Percentiles rank a stretch among this genome's conserved stretches.
phyloP scores from a whole-genome alignment of 768 basidiomycete genomes.

The Tremella fuciformis region DNA sequence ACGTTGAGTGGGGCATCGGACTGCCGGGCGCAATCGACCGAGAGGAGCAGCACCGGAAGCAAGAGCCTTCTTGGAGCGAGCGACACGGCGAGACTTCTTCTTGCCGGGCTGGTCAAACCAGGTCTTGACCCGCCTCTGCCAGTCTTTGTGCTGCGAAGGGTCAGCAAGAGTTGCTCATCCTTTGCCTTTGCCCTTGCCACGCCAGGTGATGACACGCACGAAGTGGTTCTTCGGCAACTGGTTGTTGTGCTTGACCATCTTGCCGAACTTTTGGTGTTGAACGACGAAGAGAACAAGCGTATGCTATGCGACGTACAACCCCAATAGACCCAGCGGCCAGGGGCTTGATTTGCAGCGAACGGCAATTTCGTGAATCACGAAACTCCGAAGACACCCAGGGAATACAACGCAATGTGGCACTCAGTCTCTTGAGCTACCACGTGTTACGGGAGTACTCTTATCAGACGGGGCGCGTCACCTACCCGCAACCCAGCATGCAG shows the following conservation, averaged over 20 bases:
- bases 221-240: conserved; percentile 49
- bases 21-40: conserved; percentile 87
- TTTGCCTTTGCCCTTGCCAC: too few species aligned
- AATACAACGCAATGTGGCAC: background rate
- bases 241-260: conserved; percentile 50
- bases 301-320: background rate
- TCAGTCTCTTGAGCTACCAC: background rate
- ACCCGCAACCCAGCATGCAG: too few species aligned
- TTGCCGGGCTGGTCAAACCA: conserved; percentile 97
- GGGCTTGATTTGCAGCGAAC: background rate
- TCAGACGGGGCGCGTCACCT: too few species aligned
- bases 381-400: too few species aligned
- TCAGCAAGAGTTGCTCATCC: background rate
- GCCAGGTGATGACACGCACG: conserved; percentile 10
- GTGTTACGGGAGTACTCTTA: too few species aligned
- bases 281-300: background rate
- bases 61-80: conserved; percentile 86
- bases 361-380: too few species aligned
- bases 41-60: conserved; percentile 88
- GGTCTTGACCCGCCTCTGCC: conserved; percentile 62
- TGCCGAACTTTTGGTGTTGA: background rate
- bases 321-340: background rate
- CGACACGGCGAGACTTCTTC: conserved; percentile 89
- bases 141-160: conserved; percentile 81
- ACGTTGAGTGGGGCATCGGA: conserved; percentile 90